Conservation (phyloP, 768 basidiomycete species). For the Panaeolus cyanescens region DNA sequence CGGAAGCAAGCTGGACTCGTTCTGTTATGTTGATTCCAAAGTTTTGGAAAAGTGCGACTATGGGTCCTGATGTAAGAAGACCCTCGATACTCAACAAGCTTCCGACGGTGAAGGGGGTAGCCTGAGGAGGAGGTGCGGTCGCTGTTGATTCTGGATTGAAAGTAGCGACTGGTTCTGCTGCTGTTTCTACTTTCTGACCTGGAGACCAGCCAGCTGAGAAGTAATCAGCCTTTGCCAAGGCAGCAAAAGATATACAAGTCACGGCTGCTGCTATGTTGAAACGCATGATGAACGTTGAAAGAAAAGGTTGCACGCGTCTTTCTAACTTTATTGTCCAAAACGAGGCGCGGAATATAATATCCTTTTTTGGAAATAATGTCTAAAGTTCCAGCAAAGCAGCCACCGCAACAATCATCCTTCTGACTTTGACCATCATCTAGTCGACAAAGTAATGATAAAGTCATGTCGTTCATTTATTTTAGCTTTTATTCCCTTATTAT, state of each 20-base stretch:
- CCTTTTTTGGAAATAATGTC: slow-evolving; percentile 1
- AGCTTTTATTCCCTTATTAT: slow-evolving; percentile 13
- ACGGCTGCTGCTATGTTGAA: slow-evolving; percentile 29
- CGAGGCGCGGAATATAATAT: slow-evolving; percentile 12
- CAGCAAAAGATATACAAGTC: slow-evolving; percentile 35
- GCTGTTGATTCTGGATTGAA: slow-evolving; percentile 16
- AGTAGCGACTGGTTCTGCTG: slow-evolving; percentile 21
- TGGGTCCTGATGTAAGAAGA: slow-evolving; percentile 54
- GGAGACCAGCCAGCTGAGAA: slow-evolving; percentile 84
- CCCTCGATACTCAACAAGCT: slow-evolving; percentile 38
- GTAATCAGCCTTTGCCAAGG: slow-evolving; percentile 61
- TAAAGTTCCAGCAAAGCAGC: slow-evolving; percentile 5
- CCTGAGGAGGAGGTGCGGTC: slow-evolving; percentile 20
- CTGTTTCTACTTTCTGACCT: slow-evolving; percentile 53
- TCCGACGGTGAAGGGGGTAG: slow-evolving; percentile 26
- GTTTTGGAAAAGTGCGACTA: slow-evolving; percentile 52
- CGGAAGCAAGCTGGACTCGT: slow-evolving; percentile 35
- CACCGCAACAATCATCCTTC: slow-evolving; percentile 13
- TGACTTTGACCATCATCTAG: slow-evolving; percentile 1
- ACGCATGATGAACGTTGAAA: slow-evolving; percentile 51
- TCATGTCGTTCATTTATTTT: slow-evolving; percentile 6
- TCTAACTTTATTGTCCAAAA: neutral
- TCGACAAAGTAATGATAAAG: neutral
- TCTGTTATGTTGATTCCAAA: slow-evolving; percentile 77
- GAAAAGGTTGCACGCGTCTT: slow-evolving; percentile 11